Evolutionary conservation across 2,329 filamentous ascomycete species (phyloP).

Genomic region (Monilinia fructicola): DNA sequence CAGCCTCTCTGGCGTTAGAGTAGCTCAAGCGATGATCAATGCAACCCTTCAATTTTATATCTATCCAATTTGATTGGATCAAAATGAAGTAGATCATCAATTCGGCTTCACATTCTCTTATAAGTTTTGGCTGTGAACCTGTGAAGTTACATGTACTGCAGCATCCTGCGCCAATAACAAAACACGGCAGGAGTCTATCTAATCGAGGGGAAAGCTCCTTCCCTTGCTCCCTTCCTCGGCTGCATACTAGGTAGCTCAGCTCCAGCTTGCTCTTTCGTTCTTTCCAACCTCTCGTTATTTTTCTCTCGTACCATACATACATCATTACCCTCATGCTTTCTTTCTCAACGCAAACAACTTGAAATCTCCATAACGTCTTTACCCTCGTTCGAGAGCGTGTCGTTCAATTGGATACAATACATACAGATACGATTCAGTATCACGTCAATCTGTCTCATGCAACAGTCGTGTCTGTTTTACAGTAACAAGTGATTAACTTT

Average conservation of each 20-base stretch:
- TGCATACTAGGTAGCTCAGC: background rate
- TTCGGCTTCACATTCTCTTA: background rate
- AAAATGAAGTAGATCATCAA: background rate
- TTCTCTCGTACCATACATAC: background rate
- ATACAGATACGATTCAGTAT: background rate
- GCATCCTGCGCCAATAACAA: slow-evolving; percentile 3
- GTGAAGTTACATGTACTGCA: background rate
- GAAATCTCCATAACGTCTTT: background rate
- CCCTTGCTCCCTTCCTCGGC: background rate
- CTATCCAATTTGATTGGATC: slow-evolving; percentile 5
- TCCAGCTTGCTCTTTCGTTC: slow-evolving; percentile 5
- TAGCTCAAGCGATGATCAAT: background rate
- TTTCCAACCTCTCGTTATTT: background rate
- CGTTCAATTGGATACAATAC: slow-evolving; percentile 1
- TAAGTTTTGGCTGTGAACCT: background rate
- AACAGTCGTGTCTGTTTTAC: background rate
- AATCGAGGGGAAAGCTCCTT: slow-evolving; percentile 7
- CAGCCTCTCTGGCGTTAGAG: background rate
- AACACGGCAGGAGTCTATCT: slow-evolving; percentile 1
- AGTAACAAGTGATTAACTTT: background rate
- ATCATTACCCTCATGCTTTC: background rate
- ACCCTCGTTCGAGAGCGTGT: background rate
- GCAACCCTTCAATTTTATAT: slow-evolving; percentile 14
- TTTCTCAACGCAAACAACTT: background rate
- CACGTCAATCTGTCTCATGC: background rate